These are phyloP conservation scores for Aspergillus diversus DNA, from an alignment of 495 filamentous ascomycete genomes.

Conservation along the genomic window DNA sequence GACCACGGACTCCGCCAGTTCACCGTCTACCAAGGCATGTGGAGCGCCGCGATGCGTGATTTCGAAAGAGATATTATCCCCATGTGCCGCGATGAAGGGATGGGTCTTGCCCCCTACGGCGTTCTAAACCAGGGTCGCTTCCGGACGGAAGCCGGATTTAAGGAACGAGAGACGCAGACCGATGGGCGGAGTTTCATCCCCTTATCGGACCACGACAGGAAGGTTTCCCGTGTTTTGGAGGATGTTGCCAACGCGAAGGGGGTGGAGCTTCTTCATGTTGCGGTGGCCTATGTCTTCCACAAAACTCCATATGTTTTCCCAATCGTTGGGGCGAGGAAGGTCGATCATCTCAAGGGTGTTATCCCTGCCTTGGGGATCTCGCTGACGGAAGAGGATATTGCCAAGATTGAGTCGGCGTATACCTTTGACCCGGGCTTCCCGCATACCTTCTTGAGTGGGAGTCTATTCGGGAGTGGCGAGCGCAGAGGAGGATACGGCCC, in stretches of 20 bases:
- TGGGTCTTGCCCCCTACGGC: conserved; percentile 69
- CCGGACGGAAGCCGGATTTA: conserved; percentile 43
- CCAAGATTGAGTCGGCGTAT: conserved; percentile 16
- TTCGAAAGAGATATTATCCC: conserved; percentile 73
- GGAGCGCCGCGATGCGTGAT: conserved; percentile 63
- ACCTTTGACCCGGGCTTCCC: conserved; percentile 20
- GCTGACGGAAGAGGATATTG: conserved; percentile 13
- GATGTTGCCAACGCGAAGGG: conserved; percentile 57
- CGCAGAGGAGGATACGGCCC: conserved; percentile 19
- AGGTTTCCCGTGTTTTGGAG: conserved; percentile 61
- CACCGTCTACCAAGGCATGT: conserved; percentile 68
- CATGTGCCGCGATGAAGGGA: conserved; percentile 68
- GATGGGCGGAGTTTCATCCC: conserved; percentile 36
- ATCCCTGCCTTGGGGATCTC: conserved; percentile 36
- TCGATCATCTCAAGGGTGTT: conserved; percentile 67
- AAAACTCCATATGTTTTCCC: conserved; percentile 72
- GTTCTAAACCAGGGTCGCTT: conserved; percentile 66
- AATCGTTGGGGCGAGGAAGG: conserved; percentile 68
- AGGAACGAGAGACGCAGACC: conserved; percentile 32
- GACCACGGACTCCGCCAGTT: conserved; percentile 66
- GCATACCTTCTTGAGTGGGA: conserved; percentile 25
- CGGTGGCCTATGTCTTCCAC: conserved; percentile 57
- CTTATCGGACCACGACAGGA: conserved; percentile 46
- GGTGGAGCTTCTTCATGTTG: conserved; percentile 44
- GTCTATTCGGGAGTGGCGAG: conserved; percentile 20